Conservation (phyloP, 2,329 filamentous ascomycete species). For the Diaporthe citri region DNA sequence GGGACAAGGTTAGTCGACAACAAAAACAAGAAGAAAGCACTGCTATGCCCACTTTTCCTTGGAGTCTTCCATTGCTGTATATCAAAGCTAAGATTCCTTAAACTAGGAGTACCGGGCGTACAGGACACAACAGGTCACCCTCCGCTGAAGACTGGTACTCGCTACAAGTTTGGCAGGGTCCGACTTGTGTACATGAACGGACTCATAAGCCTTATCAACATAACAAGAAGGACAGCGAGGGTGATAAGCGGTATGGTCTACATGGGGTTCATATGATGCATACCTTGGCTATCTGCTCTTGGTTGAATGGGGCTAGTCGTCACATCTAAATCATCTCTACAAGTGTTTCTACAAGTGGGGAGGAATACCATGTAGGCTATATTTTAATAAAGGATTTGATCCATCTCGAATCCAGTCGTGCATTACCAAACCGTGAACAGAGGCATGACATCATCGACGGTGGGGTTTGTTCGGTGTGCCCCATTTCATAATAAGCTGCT, state of each 20-base stretch:
- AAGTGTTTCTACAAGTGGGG: neutral
- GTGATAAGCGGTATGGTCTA: neutral
- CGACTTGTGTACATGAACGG: neutral
- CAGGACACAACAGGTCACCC: neutral
- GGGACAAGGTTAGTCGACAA: neutral
- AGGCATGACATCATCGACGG: neutral
- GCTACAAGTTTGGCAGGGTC: neutral
- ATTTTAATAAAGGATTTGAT: neutral
- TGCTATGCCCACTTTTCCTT: too few species aligned
- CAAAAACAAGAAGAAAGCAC: neutral
- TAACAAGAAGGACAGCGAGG: too few species aligned
- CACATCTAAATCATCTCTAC: neutral
- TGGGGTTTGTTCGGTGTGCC: neutral
- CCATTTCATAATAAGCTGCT: neutral
- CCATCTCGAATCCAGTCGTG: neutral
- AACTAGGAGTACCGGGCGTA: neutral
- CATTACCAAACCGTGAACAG: neutral
- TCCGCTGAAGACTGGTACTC: neutral
- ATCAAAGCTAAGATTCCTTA: neutral
- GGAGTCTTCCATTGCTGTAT: neutral
- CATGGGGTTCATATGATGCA: neutral
- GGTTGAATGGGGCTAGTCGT: neutral
- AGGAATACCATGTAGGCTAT: neutral
- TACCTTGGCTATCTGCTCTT: neutral
- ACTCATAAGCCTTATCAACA: neutral